Base-by-base conservation (phyloP, 1,284 basidiomycete species). In the Dichomitus squalens region DNA sequence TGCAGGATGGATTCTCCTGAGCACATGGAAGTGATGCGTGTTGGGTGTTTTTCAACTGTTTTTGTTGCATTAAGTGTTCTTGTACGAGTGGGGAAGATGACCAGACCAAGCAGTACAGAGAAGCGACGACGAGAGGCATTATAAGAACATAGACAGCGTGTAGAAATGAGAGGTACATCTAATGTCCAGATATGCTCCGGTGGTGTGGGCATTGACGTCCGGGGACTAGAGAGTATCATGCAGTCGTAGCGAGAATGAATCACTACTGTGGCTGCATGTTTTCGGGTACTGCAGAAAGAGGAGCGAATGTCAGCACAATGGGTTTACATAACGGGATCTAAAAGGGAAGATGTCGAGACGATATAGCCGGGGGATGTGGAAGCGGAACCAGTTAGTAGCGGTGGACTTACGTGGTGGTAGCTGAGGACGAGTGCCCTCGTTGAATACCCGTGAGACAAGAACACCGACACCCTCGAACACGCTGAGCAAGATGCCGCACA, bases 381-480 rank as follows among this genome's bases (percentile, higher is more conserved):
- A 18, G 18, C 27, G 36, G 27, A 23, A 1, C 6, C 3, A 40
- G 38, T 16, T 25, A 2, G 18, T 21, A 14, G 18, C 4, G 14
- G 9, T n/a, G 20, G n/a, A 70, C 77, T 66, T 52, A 79, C 78
- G 60, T 66, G 76, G 77, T 58, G 79, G 77, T 57, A 90, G 77
- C 68, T 90, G 88, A 63, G 89, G 92, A 68, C 89, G 81, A 70
- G 90, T 88, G 60, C 85, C 84, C 70, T 93, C 91, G 63, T 88
- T 91, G 75, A 95, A 91, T 64, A 94, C 85, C 58, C 93, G 82
- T 53, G 87, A 88, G 60, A 96, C 77, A 18, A 97, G 78, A 5
- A 96, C 93, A 66, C 95, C 95, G 7, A 96, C 93, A 70, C 96
- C 96, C 73, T 96, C 94, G 69, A 96, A 98, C 25, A 98, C 96